Base-by-base conservation (phyloP, 2,329 filamentous ascomycete genomes). In the Emydomyces testavorans region DNA sequence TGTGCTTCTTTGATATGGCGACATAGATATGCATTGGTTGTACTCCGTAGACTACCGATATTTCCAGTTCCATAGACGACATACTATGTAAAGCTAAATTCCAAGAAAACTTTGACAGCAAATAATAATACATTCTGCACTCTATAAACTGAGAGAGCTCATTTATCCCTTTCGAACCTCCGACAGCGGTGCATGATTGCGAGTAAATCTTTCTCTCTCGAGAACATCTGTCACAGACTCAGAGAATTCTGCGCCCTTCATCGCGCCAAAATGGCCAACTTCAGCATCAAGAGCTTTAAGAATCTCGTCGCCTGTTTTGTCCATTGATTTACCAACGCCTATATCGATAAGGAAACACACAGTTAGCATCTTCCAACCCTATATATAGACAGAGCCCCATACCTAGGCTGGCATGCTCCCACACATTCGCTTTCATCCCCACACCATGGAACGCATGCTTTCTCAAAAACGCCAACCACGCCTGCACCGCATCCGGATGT, bases 361-460 rank as follows among this genome's bases (percentile, higher is more conserved):
- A 52, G 50, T 53, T 51, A 53, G 49, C 13, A 45, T 35, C 36
- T 46, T 18, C 1, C 4, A 36, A 24, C 31, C 24, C 13, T 32
- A 24, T 51, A 21, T 18, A 18, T 23, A 15, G 21, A 26, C 13
- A 54, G 11, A 43, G 36, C 26, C 10, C 54, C 66, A 53, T 75
- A 83, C 83, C 82, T 50, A 89, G 63, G 49, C 77, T 76, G 59
- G 83, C 80, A 66, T 86, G 89, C 62, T 94, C 86, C 80, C 85
- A 98, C 42, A 96, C 77, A 64, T 98, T 95, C 46, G 92, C 92
- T 75, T 98, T 98, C 88, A 98, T 93, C 59, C 92, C 92, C 34
- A 96, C 82, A n/a, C 92, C 92, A 57, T 93, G 85, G 64, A 92
- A 94, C 35, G 88, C 85, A 62, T 95, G 83, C 68, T 94, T 94